Base-by-base conservation (phyloP, 495 filamentous ascomycete species). In the Penicillium atrosanguineum region DNA sequence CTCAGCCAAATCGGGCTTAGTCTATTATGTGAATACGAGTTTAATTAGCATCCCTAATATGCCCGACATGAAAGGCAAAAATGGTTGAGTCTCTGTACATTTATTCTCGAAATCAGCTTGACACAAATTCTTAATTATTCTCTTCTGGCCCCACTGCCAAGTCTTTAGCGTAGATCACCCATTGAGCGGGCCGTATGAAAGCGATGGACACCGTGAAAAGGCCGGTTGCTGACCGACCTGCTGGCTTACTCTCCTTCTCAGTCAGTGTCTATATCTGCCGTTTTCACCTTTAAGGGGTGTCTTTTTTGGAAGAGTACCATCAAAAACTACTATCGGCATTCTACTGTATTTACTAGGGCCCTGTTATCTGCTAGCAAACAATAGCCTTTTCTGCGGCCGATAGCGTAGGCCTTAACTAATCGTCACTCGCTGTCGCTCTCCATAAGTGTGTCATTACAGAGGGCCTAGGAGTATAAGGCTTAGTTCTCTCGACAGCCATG, bases 401-500 rank as follows among this genome's bases (percentile, higher is more conserved):
- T 48, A 20, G 48, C 28, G 43, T 52, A 52, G 48, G 54, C 55
- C 55, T 57, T 38, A 57, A 57, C 49, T 53, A 44, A 57, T 25
- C 16, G 44, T 47, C 48, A 51, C 48, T 51, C 25, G 51, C 53
- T 16, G 44, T 47, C 48, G 47, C 48, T 51, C 25, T 51, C 53
- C 42, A 36, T 47, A 46, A 51, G 43, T 51, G 47, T 50, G 36
- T 56, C 37, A 26, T 51, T 56, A 51, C 43, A 23, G 47, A 36
- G 51, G 23, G 36, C 26, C 41, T 44, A 53, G 37, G 44, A 48
- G 39, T 45, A 50, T 55, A 46, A 38, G n/a, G 18, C 34, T 37
- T 11, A 48, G 19, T 48, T 52, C 37, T 40, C 37, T 52, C 23
- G 6, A 79, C 36, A 63, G 44, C 49, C 39, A 52, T 52, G 28